phyloP scores from a whole-genome alignment of 2,329 filamentous ascomycete genomes.

The Tolypocladium tundrense region DNA sequence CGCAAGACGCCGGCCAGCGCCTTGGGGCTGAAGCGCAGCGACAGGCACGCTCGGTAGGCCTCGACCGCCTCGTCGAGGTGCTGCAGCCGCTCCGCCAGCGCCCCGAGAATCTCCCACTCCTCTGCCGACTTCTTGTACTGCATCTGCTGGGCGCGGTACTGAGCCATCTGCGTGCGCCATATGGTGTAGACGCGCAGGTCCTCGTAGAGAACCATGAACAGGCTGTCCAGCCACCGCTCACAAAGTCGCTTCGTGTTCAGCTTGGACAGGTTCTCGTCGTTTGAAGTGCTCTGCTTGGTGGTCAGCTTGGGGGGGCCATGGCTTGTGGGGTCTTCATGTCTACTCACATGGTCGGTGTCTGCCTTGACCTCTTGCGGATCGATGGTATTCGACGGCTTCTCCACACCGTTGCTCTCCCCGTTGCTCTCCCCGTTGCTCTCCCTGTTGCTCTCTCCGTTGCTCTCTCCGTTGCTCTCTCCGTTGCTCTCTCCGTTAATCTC shows the following conservation, averaged over 20 bases:
- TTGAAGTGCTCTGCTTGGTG: slow-evolving; percentile 42
- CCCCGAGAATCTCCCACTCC: slow-evolving; percentile 96
- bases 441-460: slow-evolving; percentile 16
- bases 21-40: slow-evolving; percentile 85
- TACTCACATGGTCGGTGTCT: slow-evolving; percentile 58
- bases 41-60: slow-evolving; percentile 81
- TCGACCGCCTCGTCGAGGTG: slow-evolving; percentile 87
- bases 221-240: slow-evolving; percentile 93
- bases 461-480: slow-evolving; percentile 16
- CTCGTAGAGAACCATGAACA: slow-evolving; percentile 99
- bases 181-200: slow-evolving; percentile 98
- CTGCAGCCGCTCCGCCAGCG: slow-evolving; percentile 84
- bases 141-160: slow-evolving; percentile 85
- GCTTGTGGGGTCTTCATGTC: background rate
- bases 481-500: slow-evolving; percentile 18
- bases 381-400: slow-evolving; percentile 72
- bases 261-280: slow-evolving; percentile 69
- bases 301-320: slow-evolving; percentile 10
- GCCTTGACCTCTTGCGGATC: slow-evolving; percentile 68
- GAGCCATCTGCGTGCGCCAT: slow-evolving; percentile 96
- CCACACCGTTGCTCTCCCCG: slow-evolving; percentile 38
- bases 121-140: slow-evolving; percentile 95
- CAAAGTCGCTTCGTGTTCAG: slow-evolving; percentile 96
- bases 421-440: slow-evolving; percentile 25
- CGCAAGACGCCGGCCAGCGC: slow-evolving; percentile 77